Evolutionary conservation across 1,139 yeast genomes (phyloP), one percentile per base, ranked within the genome.

Genomic region (Debaryomyces fabryi): DNA sequence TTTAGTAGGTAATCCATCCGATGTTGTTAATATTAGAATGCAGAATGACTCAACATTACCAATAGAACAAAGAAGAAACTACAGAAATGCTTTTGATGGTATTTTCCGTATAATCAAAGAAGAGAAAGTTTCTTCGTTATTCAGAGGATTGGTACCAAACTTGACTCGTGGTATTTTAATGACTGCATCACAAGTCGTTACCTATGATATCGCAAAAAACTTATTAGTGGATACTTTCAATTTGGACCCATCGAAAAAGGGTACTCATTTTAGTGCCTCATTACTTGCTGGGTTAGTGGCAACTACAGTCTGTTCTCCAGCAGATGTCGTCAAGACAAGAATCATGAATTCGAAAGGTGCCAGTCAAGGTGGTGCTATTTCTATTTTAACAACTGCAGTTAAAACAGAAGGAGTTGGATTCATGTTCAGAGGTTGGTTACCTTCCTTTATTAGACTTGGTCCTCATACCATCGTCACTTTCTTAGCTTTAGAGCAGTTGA

Each of bases 171-270:
- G 96, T 18, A 81, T 88, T 8, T 74, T 90, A 49, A 90, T 90
- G 96, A 90, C 96, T 0, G 92, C 96, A 1, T 85, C 95, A 2
- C 97, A 90, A 65, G 95, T 89, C 48, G 96, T 89, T 3, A 86
- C 96, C 0, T 90, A 90, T 59, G 96, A 90, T 65, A 74, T 85
- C 44, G 86, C 90, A 46, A 90, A 90, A 65, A 70, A 71, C 21
- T 54, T 83, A 39, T 71, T 89, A 48, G 87, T 88, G 12, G 70
- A 73, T 6, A 59, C 66, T 4, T 52, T 82, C 2, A 65, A 71
- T 12, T 64, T 85, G 69, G 85, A 87, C 58, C 82, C 89, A 35
- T 69, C 79, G 23, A 79, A 84, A 48, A 83, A 83, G 55, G 63
- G 83, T 0, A 88, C 96, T 2, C 96, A 89, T 65, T 88, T 90